These are phyloP conservation scores for Populus tomentosa DNA, from an alignment of 441 rosid genomes.

Conservation along the genomic window DNA sequence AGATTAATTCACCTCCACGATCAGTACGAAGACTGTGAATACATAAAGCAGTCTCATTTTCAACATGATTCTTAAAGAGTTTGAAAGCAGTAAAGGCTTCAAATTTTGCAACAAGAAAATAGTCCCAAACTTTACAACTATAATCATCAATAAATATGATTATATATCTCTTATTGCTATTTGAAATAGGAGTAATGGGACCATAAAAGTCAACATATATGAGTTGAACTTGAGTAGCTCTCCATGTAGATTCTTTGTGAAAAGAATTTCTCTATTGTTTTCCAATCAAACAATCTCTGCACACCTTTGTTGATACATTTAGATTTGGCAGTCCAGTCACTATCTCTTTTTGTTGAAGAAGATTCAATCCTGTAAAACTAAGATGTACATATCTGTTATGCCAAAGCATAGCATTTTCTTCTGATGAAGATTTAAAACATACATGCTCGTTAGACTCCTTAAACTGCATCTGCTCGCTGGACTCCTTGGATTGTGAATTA, in stretches of 20 bases:
- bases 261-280: not conserved
- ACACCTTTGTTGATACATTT: not conserved
- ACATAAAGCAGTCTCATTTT: not conserved
- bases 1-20: not conserved
- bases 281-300: not conserved
- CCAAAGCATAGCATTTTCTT: not conserved
- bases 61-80: too few species aligned
- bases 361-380: not conserved
- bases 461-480: too few species aligned
- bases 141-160: not conserved
- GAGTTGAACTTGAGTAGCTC: not conserved
- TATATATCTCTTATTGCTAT: too few species aligned
- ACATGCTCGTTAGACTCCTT: too few species aligned
- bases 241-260: too few species aligned
- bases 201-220: too few species aligned
- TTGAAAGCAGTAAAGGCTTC: not conserved
- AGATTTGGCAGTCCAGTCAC: not conserved
- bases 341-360: not conserved
- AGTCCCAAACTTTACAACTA: not conserved
- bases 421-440: too few species aligned
- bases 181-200: not conserved
- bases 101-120: too few species aligned
- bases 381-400: not conserved
- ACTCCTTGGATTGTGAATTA: too few species aligned
- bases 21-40: not conserved